Percentiles rank a stretch among this genome's conserved stretches.
Evolutionary conservation across 208 protist species (phyloP).

Genomic region (Crithidia brevicula): DNA sequence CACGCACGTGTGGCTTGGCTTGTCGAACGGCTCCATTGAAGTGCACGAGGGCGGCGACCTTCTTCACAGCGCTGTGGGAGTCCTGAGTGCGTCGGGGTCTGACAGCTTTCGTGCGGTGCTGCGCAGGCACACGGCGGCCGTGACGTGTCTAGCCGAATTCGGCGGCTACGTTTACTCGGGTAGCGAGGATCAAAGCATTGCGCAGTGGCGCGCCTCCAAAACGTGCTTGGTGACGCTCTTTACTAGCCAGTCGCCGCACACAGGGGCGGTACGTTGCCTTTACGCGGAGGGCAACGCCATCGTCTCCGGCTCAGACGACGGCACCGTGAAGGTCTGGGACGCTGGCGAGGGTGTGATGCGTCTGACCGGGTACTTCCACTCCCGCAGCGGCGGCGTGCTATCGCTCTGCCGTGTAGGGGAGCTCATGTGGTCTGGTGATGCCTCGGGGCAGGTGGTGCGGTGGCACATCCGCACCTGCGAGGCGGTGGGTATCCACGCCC

Average conservation of each 20-base stretch:
- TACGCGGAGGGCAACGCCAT: conserved; percentile 83
- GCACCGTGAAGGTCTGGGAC: conserved; percentile 88
- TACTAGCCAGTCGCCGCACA: conserved; percentile 28
- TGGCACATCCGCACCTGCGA: conserved; percentile 81
- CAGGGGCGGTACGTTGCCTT: conserved; percentile 71
- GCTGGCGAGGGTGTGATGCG: conserved; percentile 62
- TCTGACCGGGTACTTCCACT: conserved; percentile 81
- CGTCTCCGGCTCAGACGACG: conserved; percentile 78
- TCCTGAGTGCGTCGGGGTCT: background rate
- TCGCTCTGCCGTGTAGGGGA: conserved; percentile 75
- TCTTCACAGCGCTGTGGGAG: conserved; percentile 18
- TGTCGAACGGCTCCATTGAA: conserved; percentile 78
- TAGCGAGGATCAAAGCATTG: conserved; percentile 63
- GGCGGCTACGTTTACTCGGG: conserved; percentile 84
- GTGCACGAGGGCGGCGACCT: conserved; percentile 54
- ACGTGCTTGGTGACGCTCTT: conserved; percentile 51
- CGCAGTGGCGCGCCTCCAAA: conserved; percentile 68
- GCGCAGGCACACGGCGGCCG: conserved; percentile 58
- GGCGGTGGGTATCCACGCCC: conserved; percentile 46
- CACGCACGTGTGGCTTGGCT: conserved; percentile 76
- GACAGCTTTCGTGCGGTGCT: conserved; percentile 36
- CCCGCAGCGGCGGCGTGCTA: conserved; percentile 56
- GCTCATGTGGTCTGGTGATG: conserved; percentile 86
- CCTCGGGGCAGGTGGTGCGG: conserved; percentile 58
- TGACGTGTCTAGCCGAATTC: conserved; percentile 77